These are phyloP conservation scores for Hirsutella rhossiliensis DNA, from an alignment of 2,329 filamentous ascomycete genomes.

Conservation along the genomic window DNA sequence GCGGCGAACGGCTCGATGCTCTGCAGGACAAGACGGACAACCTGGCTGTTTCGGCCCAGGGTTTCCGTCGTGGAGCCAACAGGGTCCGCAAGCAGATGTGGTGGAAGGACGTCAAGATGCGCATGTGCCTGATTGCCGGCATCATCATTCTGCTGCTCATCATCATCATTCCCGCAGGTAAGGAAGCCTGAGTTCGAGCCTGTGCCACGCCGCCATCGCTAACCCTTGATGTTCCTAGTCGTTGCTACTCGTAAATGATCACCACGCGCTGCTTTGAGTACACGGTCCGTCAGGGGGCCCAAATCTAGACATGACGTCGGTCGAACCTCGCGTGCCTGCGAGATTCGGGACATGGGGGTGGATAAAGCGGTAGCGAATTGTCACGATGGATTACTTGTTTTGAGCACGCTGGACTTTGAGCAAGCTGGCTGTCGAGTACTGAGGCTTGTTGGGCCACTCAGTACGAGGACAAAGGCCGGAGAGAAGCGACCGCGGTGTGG, in stretches of 20 bases:
- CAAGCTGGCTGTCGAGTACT: constrained; percentile 13
- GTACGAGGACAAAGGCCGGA: background rate
- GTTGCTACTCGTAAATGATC: constrained; percentile 21
- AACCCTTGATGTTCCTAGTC: constrained; percentile 12
- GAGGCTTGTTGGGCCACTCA: constrained; percentile 13
- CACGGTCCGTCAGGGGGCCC: background rate
- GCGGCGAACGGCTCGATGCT: constrained; percentile 77
- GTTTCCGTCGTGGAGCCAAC: constrained; percentile 94
- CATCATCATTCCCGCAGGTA: constrained; percentile 90
- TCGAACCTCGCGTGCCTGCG: background rate
- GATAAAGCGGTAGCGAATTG: constrained; percentile 1
- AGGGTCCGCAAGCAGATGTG: constrained; percentile 96
- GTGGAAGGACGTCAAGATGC: constrained; percentile 99
- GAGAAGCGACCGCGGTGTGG: background rate
- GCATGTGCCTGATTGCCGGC: constrained; percentile 85
- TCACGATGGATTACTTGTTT: constrained; percentile 14
- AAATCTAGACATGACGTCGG: constrained; percentile 2
- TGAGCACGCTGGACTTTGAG: constrained; percentile 25
- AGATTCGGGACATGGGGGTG: background rate
- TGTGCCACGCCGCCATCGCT: background rate
- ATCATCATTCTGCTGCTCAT: constrained; percentile 85
- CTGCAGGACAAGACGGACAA: constrained; percentile 94
- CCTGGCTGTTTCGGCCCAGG: constrained; percentile 82
- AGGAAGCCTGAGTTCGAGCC: constrained; percentile 3
- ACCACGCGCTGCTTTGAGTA: constrained; percentile 5